These are phyloP conservation scores for Saturnispora silvae DNA, from an alignment of 805 yeast genomes.

Conservation along the genomic window DNA sequence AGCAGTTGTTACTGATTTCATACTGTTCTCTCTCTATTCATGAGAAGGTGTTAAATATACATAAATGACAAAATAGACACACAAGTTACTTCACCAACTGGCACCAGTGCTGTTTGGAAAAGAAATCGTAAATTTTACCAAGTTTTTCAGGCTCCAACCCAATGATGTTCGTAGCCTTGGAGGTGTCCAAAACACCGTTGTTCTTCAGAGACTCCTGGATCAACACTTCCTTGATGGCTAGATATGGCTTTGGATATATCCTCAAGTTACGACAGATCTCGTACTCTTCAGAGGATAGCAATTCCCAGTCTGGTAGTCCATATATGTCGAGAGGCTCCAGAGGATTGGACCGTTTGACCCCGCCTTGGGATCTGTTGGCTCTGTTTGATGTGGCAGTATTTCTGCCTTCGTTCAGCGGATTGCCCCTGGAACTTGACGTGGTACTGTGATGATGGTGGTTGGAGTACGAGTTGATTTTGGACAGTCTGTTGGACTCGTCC, in stretches of 20 bases:
- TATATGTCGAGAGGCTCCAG: conserved; percentile 54
- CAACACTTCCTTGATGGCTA: conserved; percentile 82
- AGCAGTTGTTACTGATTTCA: no score
- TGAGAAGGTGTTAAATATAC: no score
- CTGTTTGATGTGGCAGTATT: conserved; percentile 24
- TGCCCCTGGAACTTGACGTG: neutral
- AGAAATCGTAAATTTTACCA: conserved; percentile 82
- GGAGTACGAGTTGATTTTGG: conserved; percentile 13
- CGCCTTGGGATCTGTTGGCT: conserved; percentile 21
- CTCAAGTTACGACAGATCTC: conserved; percentile 73
- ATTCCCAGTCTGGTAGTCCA: conserved; percentile 71
- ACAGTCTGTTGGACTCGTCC: conserved; percentile 63
- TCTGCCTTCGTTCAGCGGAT: conserved; percentile 17
- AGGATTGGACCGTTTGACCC: conserved; percentile 22
- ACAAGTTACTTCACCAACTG: no score
- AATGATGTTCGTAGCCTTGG: conserved; percentile 72
- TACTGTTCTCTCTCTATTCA: no score
- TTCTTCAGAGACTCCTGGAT: conserved; percentile 79
- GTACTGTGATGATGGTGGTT: conserved; percentile 4
- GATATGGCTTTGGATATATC: conserved; percentile 84
- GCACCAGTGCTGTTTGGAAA: conserved; percentile 87
- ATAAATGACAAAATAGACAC: no score
- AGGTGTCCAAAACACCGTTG: conserved; percentile 75
- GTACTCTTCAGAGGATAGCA: conserved; percentile 82
- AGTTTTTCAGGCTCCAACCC: conserved; percentile 84